A percentile compares a stretch with the other conserved stretches of the same genome.
Conservation (phyloP, 2,329 filamentous ascomycete genomes). For the Sporothrix euskadiensis region DNA sequence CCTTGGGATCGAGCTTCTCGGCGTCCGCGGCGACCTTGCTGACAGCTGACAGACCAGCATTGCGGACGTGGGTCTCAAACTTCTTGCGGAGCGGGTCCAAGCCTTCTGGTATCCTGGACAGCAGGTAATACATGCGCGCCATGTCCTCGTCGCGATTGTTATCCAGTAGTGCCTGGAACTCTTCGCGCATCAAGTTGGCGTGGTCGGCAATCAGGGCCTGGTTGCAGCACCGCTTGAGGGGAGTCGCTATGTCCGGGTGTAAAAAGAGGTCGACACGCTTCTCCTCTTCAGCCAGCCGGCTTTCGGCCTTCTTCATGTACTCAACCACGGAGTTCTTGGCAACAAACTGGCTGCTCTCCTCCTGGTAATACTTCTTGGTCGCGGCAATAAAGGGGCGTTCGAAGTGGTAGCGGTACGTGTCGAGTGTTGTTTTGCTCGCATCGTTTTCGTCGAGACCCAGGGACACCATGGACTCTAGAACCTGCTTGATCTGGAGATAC, state of each 20-base stretch:
- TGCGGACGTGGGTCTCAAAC: slow-evolving; percentile 91
- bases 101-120: slow-evolving; percentile 86
- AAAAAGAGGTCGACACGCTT: slow-evolving; percentile 90
- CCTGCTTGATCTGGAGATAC: slow-evolving; percentile 92
- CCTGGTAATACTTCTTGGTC: slow-evolving; percentile 82
- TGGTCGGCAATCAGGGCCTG: slow-evolving; percentile 87
- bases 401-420: slow-evolving; percentile 91
- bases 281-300: slow-evolving; percentile 86
- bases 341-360: slow-evolving; percentile 91
- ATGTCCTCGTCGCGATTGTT: slow-evolving; percentile 95
- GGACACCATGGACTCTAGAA: slow-evolving; percentile 95
- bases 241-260: slow-evolving; percentile 81
- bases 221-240: slow-evolving; percentile 85
- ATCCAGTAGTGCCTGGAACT: slow-evolving; percentile 91
- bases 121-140: slow-evolving; percentile 90
- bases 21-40: slow-evolving; percentile 87
- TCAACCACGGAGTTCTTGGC: slow-evolving; percentile 97
- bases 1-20: slow-evolving; percentile 90
- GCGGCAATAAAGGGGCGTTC: slow-evolving; percentile 87
- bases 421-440: slow-evolving; percentile 87
- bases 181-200: slow-evolving; percentile 80
- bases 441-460: slow-evolving; percentile 92
- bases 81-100: slow-evolving; percentile 81
- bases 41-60: slow-evolving; percentile 83
- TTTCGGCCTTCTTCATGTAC: slow-evolving; percentile 99